Percentiles rank a stretch among this genome's conserved stretches.
Conservation (phyloP, 257 asterid genomes). For the Jacaranda mimosifolia region DNA sequence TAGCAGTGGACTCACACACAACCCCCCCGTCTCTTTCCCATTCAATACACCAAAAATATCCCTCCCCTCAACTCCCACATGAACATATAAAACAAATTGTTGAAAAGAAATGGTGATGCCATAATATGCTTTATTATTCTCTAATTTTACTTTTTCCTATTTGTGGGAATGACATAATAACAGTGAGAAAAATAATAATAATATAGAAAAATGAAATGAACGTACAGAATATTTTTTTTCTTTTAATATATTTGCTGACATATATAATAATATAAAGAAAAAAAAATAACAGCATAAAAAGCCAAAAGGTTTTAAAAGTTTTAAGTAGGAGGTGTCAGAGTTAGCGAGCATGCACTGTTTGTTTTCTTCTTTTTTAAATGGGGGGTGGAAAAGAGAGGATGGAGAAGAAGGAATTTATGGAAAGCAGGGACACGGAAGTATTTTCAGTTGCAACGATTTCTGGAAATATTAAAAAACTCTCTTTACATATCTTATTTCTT, state of each 20-base stretch:
- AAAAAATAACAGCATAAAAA: constrained; percentile 33
- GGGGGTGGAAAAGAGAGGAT: constrained; percentile 25
- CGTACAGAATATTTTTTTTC: constrained; percentile 29
- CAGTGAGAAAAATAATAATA: constrained; percentile 2
- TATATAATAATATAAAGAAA: not conserved
- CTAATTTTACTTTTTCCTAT: constrained; percentile 22
- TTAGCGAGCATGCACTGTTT: constrained; percentile 44
- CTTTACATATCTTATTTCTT: constrained; percentile 28
- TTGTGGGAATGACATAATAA: constrained; percentile 38
- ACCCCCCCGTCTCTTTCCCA: constrained; percentile 52
- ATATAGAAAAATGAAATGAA: not conserved
- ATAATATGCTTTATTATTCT: constrained; percentile 30
- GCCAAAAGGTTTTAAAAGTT: constrained; percentile 47
- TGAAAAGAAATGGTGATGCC: constrained; percentile 39
- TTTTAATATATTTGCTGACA: not conserved
- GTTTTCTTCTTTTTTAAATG: constrained; percentile 42
- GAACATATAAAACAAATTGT: constrained; percentile 28
- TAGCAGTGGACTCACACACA: constrained; percentile 38
- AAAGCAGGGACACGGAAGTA: constrained; percentile 59
- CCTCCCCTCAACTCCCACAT: constrained; percentile 34
- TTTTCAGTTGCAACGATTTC: constrained; percentile 67
- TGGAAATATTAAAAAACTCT: constrained; percentile 29
- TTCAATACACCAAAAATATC: constrained; percentile 46
- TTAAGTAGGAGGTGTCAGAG: constrained; percentile 43
- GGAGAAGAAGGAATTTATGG: constrained; percentile 64